phyloP scores from a whole-genome alignment of 495 filamentous ascomycete species.

The Xylaria acuta region DNA sequence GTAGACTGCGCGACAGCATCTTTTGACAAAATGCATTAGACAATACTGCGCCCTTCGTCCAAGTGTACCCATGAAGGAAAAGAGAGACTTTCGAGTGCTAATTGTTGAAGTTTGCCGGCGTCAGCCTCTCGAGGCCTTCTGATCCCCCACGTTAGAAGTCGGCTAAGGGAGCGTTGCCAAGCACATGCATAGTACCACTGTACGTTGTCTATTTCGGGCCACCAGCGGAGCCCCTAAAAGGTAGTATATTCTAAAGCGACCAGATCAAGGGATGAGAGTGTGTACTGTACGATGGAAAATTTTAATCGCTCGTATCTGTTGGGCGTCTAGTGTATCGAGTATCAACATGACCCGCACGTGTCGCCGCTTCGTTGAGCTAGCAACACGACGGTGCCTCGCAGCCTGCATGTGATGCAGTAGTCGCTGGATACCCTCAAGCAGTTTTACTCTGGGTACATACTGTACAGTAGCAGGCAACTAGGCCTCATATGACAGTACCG shows the following conservation, averaged over 20 bases:
- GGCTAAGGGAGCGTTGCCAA: background rate
- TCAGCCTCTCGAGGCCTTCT: background rate
- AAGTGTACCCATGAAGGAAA: background rate
- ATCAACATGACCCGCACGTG: conserved; percentile 22
- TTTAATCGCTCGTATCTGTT: conserved; percentile 29
- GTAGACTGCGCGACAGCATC: background rate
- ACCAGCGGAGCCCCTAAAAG: background rate
- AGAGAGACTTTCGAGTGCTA: background rate
- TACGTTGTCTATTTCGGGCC: background rate
- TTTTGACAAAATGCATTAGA: background rate
- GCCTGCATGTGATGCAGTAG: conserved; percentile 32
- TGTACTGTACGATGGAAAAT: conserved; percentile 15
- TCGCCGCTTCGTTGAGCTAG: conserved; percentile 26
- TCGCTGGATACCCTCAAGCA: conserved; percentile 17
- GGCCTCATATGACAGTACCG: background rate
- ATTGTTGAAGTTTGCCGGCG: background rate
- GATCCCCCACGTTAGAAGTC: background rate
- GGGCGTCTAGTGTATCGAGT: conserved; percentile 9
- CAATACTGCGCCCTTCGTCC: background rate
- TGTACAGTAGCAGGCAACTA: no score
- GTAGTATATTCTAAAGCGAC: background rate
- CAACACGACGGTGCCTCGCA: conserved; percentile 25
- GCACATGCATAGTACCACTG: background rate
- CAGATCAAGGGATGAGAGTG: background rate
- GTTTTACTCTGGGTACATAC: background rate